phyloP scores from a whole-genome alignment of 352 stramenopile genomes.

The Phytophthora ohioensis region DNA sequence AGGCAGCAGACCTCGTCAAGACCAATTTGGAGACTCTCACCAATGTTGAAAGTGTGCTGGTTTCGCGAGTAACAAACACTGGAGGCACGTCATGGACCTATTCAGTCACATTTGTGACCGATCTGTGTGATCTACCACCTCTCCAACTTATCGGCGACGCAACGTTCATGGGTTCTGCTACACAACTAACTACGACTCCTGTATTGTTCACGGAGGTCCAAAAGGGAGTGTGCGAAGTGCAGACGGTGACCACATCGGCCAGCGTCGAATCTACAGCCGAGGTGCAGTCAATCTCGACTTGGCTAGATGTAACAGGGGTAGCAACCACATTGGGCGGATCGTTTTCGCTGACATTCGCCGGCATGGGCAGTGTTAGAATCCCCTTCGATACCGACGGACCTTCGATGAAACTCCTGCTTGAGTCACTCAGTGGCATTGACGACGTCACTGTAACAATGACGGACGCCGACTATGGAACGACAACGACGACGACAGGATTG shows the following conservation, averaged over 20 bases:
- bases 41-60: constrained; percentile 87
- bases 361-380: constrained; percentile 55
- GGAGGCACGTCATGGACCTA: constrained; percentile 65
- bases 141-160: constrained; percentile 66
- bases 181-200: constrained; percentile 40
- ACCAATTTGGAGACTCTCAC: constrained; percentile 79
- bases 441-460: constrained; percentile 69
- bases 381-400: constrained; percentile 43
- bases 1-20: constrained; percentile 81
- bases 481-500: constrained; percentile 40
- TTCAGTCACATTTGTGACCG: constrained; percentile 87
- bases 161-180: constrained; percentile 52
- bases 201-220: constrained; percentile 72
- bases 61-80: constrained; percentile 60
- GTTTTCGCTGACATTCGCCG: constrained; percentile 74
- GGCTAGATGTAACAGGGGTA: constrained; percentile 54
- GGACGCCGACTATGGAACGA: constrained; percentile 56
- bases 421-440: constrained; percentile 81
- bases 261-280: constrained; percentile 92
- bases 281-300: constrained; percentile 89
- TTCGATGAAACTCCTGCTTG: constrained; percentile 69
- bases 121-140: constrained; percentile 85
- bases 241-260: constrained; percentile 92
- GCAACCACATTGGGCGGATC: constrained; percentile 57
- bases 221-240: constrained; percentile 94